Percentiles rank a stretch among this genome's conserved stretches.
Conservation (phyloP, 129 eudicot species). For the Ambrosia artemisiifolia region DNA sequence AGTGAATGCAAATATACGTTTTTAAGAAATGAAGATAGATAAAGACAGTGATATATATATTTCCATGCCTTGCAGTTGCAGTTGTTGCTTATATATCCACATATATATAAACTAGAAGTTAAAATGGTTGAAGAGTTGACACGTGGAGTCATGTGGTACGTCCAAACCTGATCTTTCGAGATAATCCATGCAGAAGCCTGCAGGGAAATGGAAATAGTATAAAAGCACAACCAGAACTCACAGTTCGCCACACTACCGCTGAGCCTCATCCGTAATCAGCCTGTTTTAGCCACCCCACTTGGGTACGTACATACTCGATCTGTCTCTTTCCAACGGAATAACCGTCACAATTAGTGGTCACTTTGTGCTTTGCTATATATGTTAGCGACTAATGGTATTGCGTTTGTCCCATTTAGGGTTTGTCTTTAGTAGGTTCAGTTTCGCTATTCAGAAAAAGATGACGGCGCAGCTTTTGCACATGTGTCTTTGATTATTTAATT, state of each 20-base stretch:
- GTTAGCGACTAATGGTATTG: too few species aligned
- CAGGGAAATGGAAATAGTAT: slow-evolving; percentile 9
- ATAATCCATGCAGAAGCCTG: slow-evolving; percentile 32
- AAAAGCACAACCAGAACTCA: slow-evolving; percentile 14
- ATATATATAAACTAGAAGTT: neutral
- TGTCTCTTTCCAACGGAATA: neutral
- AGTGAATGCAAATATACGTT: neutral
- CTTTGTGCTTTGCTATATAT: too few species aligned
- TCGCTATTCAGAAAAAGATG: too few species aligned
- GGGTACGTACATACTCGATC: slow-evolving; percentile 53
- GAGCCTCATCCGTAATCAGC: slow-evolving; percentile 72
- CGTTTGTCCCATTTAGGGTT: too few species aligned
- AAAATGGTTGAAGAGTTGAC: slow-evolving; percentile 25
- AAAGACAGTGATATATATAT: too few species aligned
- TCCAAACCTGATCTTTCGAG: slow-evolving; percentile 33
- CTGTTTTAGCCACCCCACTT: slow-evolving; percentile 74
- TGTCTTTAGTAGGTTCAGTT: too few species aligned
- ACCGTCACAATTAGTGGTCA: too few species aligned
- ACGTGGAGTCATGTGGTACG: slow-evolving; percentile 34
- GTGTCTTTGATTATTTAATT: too few species aligned
- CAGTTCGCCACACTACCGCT: slow-evolving; percentile 36
- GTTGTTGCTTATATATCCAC: too few species aligned
- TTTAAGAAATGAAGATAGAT: too few species aligned
- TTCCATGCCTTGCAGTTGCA: too few species aligned
- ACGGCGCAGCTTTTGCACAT: too few species aligned